Evolutionary conservation across 306 rosid species (phyloP).

Genomic region (Heteromeles arbutifolia): DNA sequence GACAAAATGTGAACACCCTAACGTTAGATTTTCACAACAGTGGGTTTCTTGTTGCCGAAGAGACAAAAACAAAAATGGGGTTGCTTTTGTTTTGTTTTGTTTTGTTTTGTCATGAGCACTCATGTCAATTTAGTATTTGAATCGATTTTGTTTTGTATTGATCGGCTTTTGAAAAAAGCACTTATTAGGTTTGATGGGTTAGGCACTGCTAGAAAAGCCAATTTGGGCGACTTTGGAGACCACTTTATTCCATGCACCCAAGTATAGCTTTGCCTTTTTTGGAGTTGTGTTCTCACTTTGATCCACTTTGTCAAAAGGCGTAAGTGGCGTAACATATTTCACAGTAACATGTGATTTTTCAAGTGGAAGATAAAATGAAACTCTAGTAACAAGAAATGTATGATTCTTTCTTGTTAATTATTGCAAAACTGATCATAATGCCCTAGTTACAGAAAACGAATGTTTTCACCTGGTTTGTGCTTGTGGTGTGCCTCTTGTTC

Average conservation of each 20-base stretch:
- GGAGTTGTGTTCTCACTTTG: conserved; percentile 15
- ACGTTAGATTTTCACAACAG: background rate
- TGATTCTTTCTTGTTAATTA: background rate
- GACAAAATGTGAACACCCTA: conserved; percentile 34
- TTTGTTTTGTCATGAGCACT: conserved; percentile 12
- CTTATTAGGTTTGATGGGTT: conserved; percentile 11
- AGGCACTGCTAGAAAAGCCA: conserved; percentile 37
- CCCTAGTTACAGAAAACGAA: background rate
- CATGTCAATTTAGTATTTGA: conserved; percentile 11
- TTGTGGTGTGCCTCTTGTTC: background rate
- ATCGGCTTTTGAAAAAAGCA: background rate
- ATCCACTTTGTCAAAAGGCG: conserved; percentile 47
- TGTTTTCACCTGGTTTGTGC: background rate
- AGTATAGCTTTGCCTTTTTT: conserved; percentile 27
- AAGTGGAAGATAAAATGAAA: too few relatives aligned
- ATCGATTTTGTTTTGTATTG: conserved; percentile 17
- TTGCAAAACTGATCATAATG: background rate
- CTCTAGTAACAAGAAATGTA: too few relatives aligned
- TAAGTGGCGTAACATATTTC: conserved; percentile 23
- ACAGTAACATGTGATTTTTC: background rate
- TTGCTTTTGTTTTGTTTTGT: conserved; percentile 23
- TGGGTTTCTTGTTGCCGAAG: conserved; percentile 14
- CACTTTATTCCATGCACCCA: conserved; percentile 55
- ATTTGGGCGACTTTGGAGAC: conserved; percentile 24
- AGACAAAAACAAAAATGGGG: conserved; percentile 22